Conservation (phyloP, 225 moss, liverwort and hornwort species). For the Anthoceros angustus region DNA sequence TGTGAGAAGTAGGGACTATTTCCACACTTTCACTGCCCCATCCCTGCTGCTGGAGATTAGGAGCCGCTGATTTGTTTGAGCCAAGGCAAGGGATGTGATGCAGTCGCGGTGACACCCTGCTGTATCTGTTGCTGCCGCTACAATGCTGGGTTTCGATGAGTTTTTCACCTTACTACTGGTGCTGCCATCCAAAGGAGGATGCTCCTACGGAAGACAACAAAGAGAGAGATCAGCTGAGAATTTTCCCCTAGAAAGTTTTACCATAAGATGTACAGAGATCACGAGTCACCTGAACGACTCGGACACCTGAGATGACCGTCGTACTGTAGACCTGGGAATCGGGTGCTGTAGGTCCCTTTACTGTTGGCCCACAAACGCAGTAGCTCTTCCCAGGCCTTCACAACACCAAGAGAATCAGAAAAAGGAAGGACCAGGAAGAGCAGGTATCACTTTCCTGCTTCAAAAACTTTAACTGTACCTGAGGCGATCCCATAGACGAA, state of each 20-base stretch:
- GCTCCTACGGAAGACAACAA: conserved; percentile 29
- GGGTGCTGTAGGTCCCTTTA: conserved; percentile 32
- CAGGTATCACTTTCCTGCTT: no score
- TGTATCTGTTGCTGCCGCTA: conserved; percentile 72
- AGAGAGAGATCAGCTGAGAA: background rate
- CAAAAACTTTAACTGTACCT: conserved; percentile 21
- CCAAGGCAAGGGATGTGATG: conserved; percentile 72
- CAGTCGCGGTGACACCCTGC: conserved; percentile 91
- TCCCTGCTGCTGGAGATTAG: conserved; percentile 85
- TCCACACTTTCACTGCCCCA: conserved; percentile 92
- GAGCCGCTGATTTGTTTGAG: conserved; percentile 76
- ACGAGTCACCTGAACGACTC: conserved; percentile 60
- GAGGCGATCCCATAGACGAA: conserved; percentile 88
- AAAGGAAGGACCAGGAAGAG: background rate
- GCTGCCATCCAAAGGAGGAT: conserved; percentile 20
- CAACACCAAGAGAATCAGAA: background rate
- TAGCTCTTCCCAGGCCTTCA: conserved; percentile 80
- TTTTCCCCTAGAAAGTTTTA: background rate
- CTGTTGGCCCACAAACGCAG: conserved; percentile 71
- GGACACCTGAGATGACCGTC: conserved; percentile 49
- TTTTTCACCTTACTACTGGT: conserved; percentile 19
- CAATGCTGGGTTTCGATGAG: conserved; percentile 42
- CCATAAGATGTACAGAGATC: background rate
- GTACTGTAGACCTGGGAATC: conserved; percentile 42
- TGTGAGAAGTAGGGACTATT: conserved; percentile 16